phyloP scores from a whole-genome alignment of 2,329 filamentous ascomycete genomes.

The Waltergamsia citrina region DNA sequence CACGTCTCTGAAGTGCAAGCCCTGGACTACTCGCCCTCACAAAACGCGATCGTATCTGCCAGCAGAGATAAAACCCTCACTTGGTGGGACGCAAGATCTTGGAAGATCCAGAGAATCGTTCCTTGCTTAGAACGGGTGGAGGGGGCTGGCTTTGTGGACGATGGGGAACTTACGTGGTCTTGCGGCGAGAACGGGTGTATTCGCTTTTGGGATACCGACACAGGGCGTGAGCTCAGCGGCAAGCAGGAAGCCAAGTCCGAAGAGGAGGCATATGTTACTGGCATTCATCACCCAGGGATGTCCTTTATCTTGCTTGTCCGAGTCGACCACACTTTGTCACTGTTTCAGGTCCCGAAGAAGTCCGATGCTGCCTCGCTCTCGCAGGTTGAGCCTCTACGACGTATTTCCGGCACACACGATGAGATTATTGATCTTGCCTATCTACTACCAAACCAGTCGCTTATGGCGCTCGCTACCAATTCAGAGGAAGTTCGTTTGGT shows the following conservation, averaged over 20 bases:
- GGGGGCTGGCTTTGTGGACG: slow-evolving; percentile 66
- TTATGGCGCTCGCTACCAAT: slow-evolving; percentile 88
- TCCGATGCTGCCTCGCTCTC: slow-evolving; percentile 21
- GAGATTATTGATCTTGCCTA: slow-evolving; percentile 95
- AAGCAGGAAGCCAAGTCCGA: slow-evolving; percentile 57
- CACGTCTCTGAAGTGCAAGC: slow-evolving; percentile 93
- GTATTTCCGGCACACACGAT: slow-evolving; percentile 93
- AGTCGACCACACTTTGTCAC: slow-evolving; percentile 76
- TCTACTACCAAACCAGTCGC: slow-evolving; percentile 67
- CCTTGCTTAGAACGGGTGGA: slow-evolving; percentile 83
- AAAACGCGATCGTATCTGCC: slow-evolving; percentile 71
- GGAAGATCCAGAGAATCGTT: slow-evolving; percentile 73
- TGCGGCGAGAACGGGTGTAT: slow-evolving; percentile 77
- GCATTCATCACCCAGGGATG: slow-evolving; percentile 55
- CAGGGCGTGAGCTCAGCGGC: slow-evolving; percentile 68
- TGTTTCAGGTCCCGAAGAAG: slow-evolving; percentile 49
- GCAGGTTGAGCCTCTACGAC: slow-evolving; percentile 48
- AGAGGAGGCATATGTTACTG: slow-evolving; percentile 60
- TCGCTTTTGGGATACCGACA: slow-evolving; percentile 72
- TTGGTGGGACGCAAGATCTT: slow-evolving; percentile 79
- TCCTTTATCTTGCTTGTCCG: slow-evolving; percentile 74
- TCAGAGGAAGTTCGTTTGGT: slow-evolving; percentile 87
- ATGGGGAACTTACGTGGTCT: slow-evolving; percentile 67
- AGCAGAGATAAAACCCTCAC: slow-evolving; percentile 91
- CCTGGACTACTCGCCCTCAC: slow-evolving; percentile 67